Evolutionary conservation across 2,329 filamentous ascomycete genomes (phyloP), one percentile per base, ranked within the genome.

Genomic region (Pseudogymnoascus sp.): DNA sequence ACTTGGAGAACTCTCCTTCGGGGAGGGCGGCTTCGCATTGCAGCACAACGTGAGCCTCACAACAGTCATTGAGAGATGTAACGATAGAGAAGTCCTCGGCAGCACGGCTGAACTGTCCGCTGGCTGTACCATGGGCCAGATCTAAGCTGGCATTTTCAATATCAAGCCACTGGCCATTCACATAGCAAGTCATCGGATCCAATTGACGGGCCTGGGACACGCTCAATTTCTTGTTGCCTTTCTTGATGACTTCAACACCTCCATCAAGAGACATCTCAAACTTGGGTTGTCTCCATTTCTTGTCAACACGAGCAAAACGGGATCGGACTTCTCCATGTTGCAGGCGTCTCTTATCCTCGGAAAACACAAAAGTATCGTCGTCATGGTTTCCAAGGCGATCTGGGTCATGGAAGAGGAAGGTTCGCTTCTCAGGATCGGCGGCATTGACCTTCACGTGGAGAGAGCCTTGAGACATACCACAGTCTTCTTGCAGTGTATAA

Each of bases 351-450:
- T 78, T 78, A 56, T 81, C 77, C 5, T 76, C 67, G 1, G 84
- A 79, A 67, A 89, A 85, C 0, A 87, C 80, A 67, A 86, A 86
- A 1, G 71, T 71, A 68, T 88, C 84, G 4, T 79, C 63, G 0
- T 75, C 69, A 0, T 77, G 71, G 28, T 79, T 70, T 0, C 79
- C 79, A 37, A 80, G 75, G 14, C 78, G 78, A 4, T 77, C 74
- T 0, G 84, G 81, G 62, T 88, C 83, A 2, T 85, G 73, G 68
- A 87, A 88, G 2, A 88, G 71, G 66, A 80, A 88, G 0, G 86
- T 62, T 0, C 75, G 69, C 8, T 38, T 16, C 3, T 43, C 6
- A 5, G 25, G 18, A 7, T 38, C 18, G 12, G 5, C 12, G 11
- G 60, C 42, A 3, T 64, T 59, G 16, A 43, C 40, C 5, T 68